Evolutionary conservation across 768 basidiomycete genomes (phyloP).

Genomic region (Mycena latifolia): DNA sequence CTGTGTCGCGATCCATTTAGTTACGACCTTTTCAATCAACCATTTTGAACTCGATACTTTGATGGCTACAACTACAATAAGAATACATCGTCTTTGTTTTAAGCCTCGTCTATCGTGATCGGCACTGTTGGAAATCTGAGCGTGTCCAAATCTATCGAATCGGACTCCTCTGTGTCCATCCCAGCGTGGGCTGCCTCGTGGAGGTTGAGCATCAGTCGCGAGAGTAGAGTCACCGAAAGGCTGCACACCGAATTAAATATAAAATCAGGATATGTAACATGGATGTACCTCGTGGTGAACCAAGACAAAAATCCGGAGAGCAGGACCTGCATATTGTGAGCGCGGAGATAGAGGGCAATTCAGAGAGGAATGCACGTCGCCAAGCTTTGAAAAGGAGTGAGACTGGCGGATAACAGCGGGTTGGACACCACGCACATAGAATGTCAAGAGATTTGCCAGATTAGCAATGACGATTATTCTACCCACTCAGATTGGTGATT

Average conservation of each 20-base stretch:
- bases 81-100: background rate
- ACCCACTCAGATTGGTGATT: background rate
- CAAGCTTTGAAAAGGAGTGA: constrained; percentile 1
- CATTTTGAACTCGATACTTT: too few relatives aligned
- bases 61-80: too few relatives aligned
- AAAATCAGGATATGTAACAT: background rate
- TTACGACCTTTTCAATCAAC: too few relatives aligned
- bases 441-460: constrained; percentile 19
- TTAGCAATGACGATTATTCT: constrained; percentile 19
- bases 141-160: constrained; percentile 2
- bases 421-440: constrained; percentile 13
- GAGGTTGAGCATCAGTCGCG: constrained; percentile 20
- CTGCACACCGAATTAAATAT: background rate
- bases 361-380: constrained; percentile 5
- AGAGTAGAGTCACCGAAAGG: constrained; percentile 20
- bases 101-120: constrained; percentile 1
- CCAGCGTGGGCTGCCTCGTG: constrained; percentile 13
- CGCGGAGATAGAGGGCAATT: background rate
- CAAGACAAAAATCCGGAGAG: constrained; percentile 23
- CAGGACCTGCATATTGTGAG: constrained; percentile 2
- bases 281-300: constrained; percentile 21
- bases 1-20: too few relatives aligned
- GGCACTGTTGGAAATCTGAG: constrained; percentile 8
- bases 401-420: background rate
- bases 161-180: background rate